These are phyloP conservation scores for Thelephora ganbajun DNA, from an alignment of 768 basidiomycete species.

Conservation along the genomic window DNA sequence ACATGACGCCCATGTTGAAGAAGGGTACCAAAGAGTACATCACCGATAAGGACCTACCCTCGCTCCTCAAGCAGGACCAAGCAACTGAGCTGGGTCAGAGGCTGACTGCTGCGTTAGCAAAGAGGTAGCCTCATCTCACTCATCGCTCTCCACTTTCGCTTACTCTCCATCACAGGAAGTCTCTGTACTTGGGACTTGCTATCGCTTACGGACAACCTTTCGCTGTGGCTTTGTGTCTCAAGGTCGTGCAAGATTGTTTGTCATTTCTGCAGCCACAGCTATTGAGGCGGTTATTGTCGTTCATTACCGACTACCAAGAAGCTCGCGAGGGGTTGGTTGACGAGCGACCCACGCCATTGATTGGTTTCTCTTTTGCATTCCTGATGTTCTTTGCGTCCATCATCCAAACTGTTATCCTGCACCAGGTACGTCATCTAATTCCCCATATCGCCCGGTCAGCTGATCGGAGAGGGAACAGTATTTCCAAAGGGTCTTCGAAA, in stretches of 20 bases:
- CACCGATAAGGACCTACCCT: constrained; percentile 77
- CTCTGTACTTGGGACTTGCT: constrained; percentile 62
- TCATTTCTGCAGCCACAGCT: constrained; percentile 83
- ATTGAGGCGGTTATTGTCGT: constrained; percentile 63
- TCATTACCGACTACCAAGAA: constrained; percentile 66
- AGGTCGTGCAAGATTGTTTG: constrained; percentile 67
- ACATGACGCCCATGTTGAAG: constrained; percentile 73
- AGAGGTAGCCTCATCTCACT: constrained; percentile 17
- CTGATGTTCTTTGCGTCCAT: constrained; percentile 74
- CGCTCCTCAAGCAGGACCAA: constrained; percentile 52
- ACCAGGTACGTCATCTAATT: constrained; percentile 39
- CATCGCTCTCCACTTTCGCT: neutral
- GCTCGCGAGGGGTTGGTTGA: constrained; percentile 15
- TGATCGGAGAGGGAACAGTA: constrained; percentile 44
- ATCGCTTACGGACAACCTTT: constrained; percentile 73
- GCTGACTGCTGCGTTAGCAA: constrained; percentile 46
- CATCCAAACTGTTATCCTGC: constrained; percentile 65
- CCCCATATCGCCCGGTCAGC: neutral
- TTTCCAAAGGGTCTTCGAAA: constrained; percentile 72
- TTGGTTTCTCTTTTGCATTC: constrained; percentile 66
- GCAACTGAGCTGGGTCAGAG: constrained; percentile 50
- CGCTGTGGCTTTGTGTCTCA: constrained; percentile 43
- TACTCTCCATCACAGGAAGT: constrained; percentile 28
- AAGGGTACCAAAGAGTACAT: constrained; percentile 54
- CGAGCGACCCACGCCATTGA: constrained; percentile 23